Base-by-base conservation (phyloP, 441 rosid species). In the Croton laevigatus region DNA sequence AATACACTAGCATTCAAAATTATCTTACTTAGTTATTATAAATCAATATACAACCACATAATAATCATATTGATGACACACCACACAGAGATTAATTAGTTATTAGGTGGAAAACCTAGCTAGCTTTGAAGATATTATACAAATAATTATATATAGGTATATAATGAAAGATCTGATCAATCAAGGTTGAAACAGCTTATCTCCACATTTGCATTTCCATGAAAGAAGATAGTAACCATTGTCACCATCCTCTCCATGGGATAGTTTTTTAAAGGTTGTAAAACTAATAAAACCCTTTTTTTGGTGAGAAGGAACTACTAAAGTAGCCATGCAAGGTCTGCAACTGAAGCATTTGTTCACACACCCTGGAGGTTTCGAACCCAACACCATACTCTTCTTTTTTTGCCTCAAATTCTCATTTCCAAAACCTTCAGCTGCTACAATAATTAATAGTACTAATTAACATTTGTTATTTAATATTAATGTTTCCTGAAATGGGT, bases 161-260 rank as follows among this genome's bases (percentile, higher is more conserved):
- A 40, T 40, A 40, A 40, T 40, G 1, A 40, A 40, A 9, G 44
- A 40, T 4, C 44, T 22, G 19, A 23, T 22, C 6, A 22, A 40
- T 78, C 70, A 81, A 65, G 94, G 97, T 45, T 74, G 81, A 73
- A 76, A 93, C 67, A 88, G 60, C 76, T 77, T 79, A 69, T 88
- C 78, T 32, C 89, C 94, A 65, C 98, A 93, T 81, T 71, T 85
- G 83, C 97, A 91, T 76, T 85, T 84, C 97, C 98, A 89, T 10
- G 82, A 80, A 5, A 87, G 89, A 65, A 82, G 97, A 79, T 93
- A 93, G 64, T 89, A 93, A 44, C 76, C 72, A 57, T 72, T 75
- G 58, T 74, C 79, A 8, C 80, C 81, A 46, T 68, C 74, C n/a
- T 36, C 73, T 19, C 32, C 27, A 48, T 16, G 59, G 3, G 37